Evolutionary conservation across 2,329 filamentous ascomycete species (phyloP).

Genomic region (Fusarium pilosicola): DNA sequence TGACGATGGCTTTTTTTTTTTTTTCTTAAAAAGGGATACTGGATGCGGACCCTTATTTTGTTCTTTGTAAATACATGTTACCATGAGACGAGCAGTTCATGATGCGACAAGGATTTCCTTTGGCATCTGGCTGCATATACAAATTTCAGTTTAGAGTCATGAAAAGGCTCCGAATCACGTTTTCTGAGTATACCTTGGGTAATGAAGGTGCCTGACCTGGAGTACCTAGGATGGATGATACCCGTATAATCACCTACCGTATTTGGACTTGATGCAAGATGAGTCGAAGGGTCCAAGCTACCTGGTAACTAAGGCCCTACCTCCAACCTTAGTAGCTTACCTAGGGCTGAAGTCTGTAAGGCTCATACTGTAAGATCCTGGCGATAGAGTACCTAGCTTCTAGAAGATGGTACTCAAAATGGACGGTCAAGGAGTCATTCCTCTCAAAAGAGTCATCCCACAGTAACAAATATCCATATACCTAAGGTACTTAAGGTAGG

Average conservation of each 20-base stretch:
- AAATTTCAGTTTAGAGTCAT: slow-evolving; percentile 12
- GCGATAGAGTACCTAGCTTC: neutral
- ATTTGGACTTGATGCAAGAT: slow-evolving; percentile 32
- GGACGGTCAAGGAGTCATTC: slow-evolving; percentile 15
- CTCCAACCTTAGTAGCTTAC: neutral
- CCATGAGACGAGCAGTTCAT: slow-evolving; percentile 6
- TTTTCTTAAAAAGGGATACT: slow-evolving; percentile 9
- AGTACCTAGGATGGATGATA: neutral
- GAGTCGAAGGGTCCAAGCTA: slow-evolving; percentile 33
- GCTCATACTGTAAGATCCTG: neutral
- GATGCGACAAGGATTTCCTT: slow-evolving; percentile 9
- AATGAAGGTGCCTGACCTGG: neutral
- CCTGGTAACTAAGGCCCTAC: neutral
- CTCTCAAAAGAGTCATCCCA: slow-evolving; percentile 10
- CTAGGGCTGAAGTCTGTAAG: slow-evolving; percentile 5
- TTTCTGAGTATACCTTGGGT: neutral
- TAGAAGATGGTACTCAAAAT: neutral
- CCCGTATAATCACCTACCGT: slow-evolving; percentile 18
- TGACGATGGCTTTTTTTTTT: slow-evolving; percentile 14
- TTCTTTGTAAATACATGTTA: slow-evolving; percentile 29
- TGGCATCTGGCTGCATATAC: slow-evolving; percentile 18
- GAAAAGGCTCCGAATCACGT: neutral
- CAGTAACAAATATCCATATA: neutral
- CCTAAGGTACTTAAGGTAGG: too few species aligned
- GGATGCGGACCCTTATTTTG: slow-evolving; percentile 32